Percentiles rank a stretch among this genome's conserved stretches.
These are phyloP conservation scores for Heritiera fomes DNA, from an alignment of 345 rosid genomes.

Conservation along the genomic window DNA sequence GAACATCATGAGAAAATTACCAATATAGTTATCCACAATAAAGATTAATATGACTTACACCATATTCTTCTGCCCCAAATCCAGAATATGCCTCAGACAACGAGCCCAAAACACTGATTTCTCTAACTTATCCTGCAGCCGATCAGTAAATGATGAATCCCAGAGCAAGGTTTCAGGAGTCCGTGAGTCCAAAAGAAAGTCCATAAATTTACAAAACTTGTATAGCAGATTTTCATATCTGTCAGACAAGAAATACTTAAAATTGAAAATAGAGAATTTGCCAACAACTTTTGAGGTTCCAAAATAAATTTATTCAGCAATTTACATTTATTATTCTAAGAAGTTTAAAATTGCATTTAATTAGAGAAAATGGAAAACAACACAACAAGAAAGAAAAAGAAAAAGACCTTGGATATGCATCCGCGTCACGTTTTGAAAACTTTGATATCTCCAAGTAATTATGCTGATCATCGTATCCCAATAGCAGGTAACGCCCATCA, in stretches of 20 bases:
- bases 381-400: neutral
- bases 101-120: constrained; percentile 71
- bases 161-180: constrained; percentile 64
- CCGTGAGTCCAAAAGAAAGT: constrained; percentile 66
- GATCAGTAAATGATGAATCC: constrained; percentile 43
- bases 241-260: neutral
- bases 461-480: constrained; percentile 58
- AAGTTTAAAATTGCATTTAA: neutral
- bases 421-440: constrained; percentile 73
- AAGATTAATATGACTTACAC: constrained; percentile 49
- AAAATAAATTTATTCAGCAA: neutral
- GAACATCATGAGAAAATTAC: neutral
- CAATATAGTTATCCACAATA: neutral
- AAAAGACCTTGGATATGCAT: constrained; percentile 60
- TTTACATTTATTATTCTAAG: neutral
- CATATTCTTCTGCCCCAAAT: constrained; percentile 75
- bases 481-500: constrained; percentile 78
- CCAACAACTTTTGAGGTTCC: neutral
- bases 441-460: constrained; percentile 75
- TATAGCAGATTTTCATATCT: constrained; percentile 73
- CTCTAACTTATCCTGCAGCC: constrained; percentile 45
- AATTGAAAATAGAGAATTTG: neutral
- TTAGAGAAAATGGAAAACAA: neutral
- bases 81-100: constrained; percentile 46
- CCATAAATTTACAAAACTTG: constrained; percentile 69